Conservation (phyloP, 2,329 filamentous ascomycete species). For the Pseudogymnoascus sp. region DNA sequence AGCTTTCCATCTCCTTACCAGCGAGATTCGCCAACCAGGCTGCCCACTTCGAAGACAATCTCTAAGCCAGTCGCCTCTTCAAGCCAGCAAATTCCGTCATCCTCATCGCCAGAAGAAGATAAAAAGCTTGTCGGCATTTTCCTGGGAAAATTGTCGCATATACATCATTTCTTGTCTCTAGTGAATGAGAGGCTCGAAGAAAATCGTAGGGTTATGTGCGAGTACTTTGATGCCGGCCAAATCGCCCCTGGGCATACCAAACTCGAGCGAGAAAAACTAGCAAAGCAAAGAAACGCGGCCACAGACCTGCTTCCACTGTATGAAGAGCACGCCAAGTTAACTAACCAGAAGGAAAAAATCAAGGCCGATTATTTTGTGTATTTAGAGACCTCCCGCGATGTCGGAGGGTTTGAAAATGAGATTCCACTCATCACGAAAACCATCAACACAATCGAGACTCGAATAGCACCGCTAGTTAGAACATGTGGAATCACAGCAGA, state of each 20-base stretch:
- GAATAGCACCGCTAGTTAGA: neutral
- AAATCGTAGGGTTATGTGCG: conserved; percentile 17
- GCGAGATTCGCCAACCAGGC: conserved; percentile 20
- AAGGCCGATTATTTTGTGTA: conserved; percentile 2
- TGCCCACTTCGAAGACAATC: conserved; percentile 11
- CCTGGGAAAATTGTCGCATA: conserved; percentile 17
- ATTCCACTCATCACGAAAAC: neutral
- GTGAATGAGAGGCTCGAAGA: conserved; percentile 16
- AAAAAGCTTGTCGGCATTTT: conserved; percentile 21
- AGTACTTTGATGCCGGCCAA: conserved; percentile 20
- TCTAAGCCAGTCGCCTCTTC: conserved; percentile 10
- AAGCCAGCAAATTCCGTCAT: conserved; percentile 18
- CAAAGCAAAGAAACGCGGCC: conserved; percentile 6
- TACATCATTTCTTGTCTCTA: conserved; percentile 17
- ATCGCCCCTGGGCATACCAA: conserved; percentile 7
- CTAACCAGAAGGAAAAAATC: conserved; percentile 2
- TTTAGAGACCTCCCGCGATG: neutral
- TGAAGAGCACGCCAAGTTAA: conserved; percentile 4
- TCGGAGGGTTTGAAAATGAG: neutral
- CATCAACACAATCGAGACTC: neutral
- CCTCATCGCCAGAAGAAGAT: conserved; percentile 20
- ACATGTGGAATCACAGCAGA: neutral
- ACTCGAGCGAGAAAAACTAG: neutral
- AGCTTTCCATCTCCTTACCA: conserved; percentile 20
- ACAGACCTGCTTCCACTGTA: neutral